Evolutionary conservation across 1,284 basidiomycete genomes (phyloP).

Genomic region (Marasmius fiardii): DNA sequence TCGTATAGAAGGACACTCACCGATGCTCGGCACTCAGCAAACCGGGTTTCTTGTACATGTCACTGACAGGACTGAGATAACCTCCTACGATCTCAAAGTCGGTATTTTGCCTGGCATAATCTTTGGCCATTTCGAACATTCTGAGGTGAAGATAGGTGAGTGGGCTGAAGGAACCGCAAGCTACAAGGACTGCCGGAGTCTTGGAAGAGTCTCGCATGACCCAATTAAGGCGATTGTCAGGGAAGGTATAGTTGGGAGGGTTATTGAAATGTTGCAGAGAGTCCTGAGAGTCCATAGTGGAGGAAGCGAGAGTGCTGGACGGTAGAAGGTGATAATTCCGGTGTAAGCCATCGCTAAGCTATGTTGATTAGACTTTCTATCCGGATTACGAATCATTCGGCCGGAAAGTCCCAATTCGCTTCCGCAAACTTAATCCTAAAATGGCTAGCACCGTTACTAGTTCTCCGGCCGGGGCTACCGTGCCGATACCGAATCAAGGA

Average conservation of each 20-base stretch:
- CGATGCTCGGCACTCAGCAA: slow-evolving; percentile 78
- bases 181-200: slow-evolving; percentile 73
- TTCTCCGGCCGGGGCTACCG: too few relatives aligned
- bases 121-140: slow-evolving; percentile 99
- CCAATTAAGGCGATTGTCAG: slow-evolving; percentile 56
- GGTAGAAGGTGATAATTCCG: background rate
- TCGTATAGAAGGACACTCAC: slow-evolving; percentile 39
- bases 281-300: background rate
- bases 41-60: slow-evolving; percentile 90
- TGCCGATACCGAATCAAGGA: background rate
- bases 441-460: too few relatives aligned
- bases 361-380: background rate
- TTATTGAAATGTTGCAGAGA: slow-evolving; percentile 35
- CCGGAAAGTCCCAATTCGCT: too few relatives aligned
- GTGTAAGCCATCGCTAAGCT: background rate
- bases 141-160: slow-evolving; percentile 84
- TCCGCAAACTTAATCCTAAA: too few relatives aligned
- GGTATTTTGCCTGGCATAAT: slow-evolving; percentile 90
- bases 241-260: slow-evolving; percentile 65
- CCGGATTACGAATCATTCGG: too few relatives aligned
- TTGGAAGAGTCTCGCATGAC: slow-evolving; percentile 61
- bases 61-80: slow-evolving; percentile 92
- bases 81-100: slow-evolving; percentile 93
- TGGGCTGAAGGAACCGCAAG: slow-evolving; percentile 80
- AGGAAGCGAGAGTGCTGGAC: background rate